These are phyloP conservation scores for Polytrichum commune DNA, from an alignment of 225 moss, liverwort and hornwort genomes.

Conservation along the genomic window DNA sequence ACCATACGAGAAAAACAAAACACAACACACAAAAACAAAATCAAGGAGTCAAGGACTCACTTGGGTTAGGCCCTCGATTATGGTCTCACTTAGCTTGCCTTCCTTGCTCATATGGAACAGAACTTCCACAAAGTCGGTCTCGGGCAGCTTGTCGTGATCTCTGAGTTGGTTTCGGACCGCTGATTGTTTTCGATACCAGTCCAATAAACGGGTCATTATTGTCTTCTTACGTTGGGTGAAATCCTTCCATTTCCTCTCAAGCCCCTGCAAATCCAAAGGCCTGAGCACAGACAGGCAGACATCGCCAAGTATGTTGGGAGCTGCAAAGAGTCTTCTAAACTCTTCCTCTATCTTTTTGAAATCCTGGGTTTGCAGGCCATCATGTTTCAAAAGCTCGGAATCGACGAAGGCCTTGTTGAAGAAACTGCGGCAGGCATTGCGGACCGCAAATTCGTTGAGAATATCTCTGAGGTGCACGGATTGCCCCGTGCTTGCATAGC, in stretches of 20 bases:
- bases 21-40: no score
- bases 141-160: neutral
- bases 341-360: neutral
- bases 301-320: no score
- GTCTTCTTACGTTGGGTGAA: slow-evolving; percentile 2
- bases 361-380: slow-evolving; percentile 11
- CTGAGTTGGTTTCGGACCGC: no score
- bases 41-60: slow-evolving; percentile 7
- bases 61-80: slow-evolving; percentile 7
- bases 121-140: slow-evolving; percentile 16
- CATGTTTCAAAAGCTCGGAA: slow-evolving; percentile 9
- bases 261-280: slow-evolving; percentile 11
- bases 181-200: slow-evolving; percentile 20
- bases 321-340: no score
- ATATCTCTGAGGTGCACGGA: slow-evolving; percentile 7
- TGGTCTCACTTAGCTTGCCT: slow-evolving; percentile 15
- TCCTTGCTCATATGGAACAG: slow-evolving; percentile 13
- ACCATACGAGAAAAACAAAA: no score
- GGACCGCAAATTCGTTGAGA: slow-evolving; percentile 10
- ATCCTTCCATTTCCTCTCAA: slow-evolving; percentile 23
- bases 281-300: neutral
- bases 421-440: slow-evolving; percentile 10
- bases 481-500: neutral
- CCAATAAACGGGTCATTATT: slow-evolving; percentile 7
- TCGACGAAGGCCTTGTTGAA: slow-evolving; percentile 20